Conservation (phyloP, 2,329 filamentous ascomycete species). For the Xylaria sp. region DNA sequence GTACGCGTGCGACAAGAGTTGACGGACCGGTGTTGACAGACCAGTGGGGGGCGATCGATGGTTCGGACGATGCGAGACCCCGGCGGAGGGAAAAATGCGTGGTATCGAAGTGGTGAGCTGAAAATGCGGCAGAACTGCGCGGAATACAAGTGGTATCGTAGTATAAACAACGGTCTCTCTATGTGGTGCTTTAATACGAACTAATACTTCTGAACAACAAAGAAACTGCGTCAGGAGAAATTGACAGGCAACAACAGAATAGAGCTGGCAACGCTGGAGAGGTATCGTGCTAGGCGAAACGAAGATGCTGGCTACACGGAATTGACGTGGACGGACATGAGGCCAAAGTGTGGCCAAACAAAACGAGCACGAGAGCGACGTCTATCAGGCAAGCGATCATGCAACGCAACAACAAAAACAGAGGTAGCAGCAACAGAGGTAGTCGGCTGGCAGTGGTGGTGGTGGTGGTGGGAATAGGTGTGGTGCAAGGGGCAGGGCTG, state of each 20-base stretch:
- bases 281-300: conserved; percentile 27
- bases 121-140: conserved; percentile 20
- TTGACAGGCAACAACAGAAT: conserved; percentile 27
- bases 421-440: conserved; percentile 7
- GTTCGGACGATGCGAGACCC: conserved; percentile 2
- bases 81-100: conserved; percentile 20
- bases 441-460: conserved; percentile 11
- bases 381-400: conserved; percentile 34
- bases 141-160: conserved; percentile 17
- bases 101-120: conserved; percentile 18
- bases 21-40: conserved; percentile 10
- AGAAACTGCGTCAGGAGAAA: conserved; percentile 24
- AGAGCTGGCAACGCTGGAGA: conserved; percentile 27
- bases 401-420: conserved; percentile 20
- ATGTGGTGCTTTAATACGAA: conserved; percentile 16
- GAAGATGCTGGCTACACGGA: conserved; percentile 26
- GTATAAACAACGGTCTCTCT: conserved; percentile 23
- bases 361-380: conserved; percentile 21
- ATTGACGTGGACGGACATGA: conserved; percentile 16
- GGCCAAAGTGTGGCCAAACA: conserved; percentile 12
- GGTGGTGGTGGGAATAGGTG: conserved; percentile 24
- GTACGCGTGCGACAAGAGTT: conserved; percentile 38
- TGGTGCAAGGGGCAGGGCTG: conserved; percentile 32
- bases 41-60: conserved; percentile 20
- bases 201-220: conserved; percentile 20